These are phyloP conservation scores for Cryomyces antarcticus DNA, from an alignment of 495 filamentous ascomycete genomes.

Conservation along the genomic window DNA sequence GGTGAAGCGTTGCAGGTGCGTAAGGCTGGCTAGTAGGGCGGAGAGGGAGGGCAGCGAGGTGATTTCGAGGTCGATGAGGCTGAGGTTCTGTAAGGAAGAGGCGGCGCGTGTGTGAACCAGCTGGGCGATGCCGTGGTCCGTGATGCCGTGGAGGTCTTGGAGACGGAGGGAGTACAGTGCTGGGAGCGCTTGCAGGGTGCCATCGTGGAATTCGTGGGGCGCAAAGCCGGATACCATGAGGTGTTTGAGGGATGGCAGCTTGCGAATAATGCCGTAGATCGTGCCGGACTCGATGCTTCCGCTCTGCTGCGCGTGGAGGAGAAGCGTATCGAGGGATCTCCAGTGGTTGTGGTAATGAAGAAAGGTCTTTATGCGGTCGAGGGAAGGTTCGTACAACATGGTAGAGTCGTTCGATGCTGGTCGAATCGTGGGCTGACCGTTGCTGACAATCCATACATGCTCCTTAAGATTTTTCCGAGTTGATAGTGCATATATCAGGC, in stretches of 20 bases:
- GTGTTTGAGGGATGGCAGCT: slow-evolving; percentile 47
- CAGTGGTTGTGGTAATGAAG: slow-evolving; percentile 50
- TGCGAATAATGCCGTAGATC: slow-evolving; percentile 46
- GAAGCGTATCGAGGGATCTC: slow-evolving; percentile 49
- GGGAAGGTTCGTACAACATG: slow-evolving; percentile 31
- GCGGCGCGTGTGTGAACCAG: slow-evolving; percentile 28
- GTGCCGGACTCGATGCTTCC: slow-evolving; percentile 29
- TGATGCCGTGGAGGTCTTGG: slow-evolving; percentile 56
- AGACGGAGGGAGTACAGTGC: slow-evolving; percentile 53
- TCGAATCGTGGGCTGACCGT: slow-evolving; percentile 14
- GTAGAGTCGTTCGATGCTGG: slow-evolving; percentile 12
- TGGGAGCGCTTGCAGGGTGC: slow-evolving; percentile 48
- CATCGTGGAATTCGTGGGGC: slow-evolving; percentile 50
- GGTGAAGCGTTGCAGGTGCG: slow-evolving; percentile 40
- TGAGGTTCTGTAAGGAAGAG: slow-evolving; percentile 8
- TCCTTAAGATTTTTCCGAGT: slow-evolving; percentile 54
- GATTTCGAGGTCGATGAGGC: slow-evolving; percentile 65
- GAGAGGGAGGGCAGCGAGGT: slow-evolving; percentile 74
- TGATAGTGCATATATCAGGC: slow-evolving; percentile 58
- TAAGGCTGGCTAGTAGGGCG: slow-evolving; percentile 49
- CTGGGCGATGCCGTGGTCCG: slow-evolving; percentile 51
- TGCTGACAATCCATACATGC: slow-evolving; percentile 56
- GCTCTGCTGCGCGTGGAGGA: slow-evolving; percentile 40
- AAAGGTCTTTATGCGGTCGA: slow-evolving; percentile 46
- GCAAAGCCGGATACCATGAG: slow-evolving; percentile 59